A percentile compares a stretch with the other conserved stretches of the same genome.
Evolutionary conservation across 306 rosid species (phyloP).

Genomic region (Sphenostylis stenocarpa): DNA sequence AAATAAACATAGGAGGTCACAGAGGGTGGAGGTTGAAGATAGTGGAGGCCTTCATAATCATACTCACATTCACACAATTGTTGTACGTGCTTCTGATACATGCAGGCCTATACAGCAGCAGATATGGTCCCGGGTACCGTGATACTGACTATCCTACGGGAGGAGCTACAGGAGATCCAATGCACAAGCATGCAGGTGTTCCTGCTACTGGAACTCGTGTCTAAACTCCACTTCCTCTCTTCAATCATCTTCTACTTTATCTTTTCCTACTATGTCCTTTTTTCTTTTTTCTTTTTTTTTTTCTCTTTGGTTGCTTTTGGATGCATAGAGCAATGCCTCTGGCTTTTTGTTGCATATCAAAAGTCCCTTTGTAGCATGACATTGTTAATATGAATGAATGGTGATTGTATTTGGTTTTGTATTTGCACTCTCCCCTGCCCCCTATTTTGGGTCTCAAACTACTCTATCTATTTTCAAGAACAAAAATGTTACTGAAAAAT

Average conservation of each 20-base stretch:
- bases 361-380: conserved; percentile 8
- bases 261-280: background rate
- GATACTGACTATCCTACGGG: conserved; percentile 59
- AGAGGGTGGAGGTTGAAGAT: conserved; percentile 88
- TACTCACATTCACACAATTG: conserved; percentile 74
- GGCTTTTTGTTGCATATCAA: conserved; percentile 1
- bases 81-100: conserved; percentile 60
- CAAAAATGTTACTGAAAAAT: no score
- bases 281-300: background rate
- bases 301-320: background rate
- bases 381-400: conserved; percentile 16
- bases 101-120: conserved; percentile 78
- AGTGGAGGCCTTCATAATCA: conserved; percentile 76
- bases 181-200: conserved; percentile 50
- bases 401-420: no score
- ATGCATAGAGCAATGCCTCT: background rate
- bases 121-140: conserved; percentile 88
- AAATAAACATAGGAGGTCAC: conserved; percentile 75
- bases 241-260: background rate
- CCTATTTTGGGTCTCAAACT: no score
- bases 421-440: no score
- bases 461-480: no score
- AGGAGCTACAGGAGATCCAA: conserved; percentile 45
- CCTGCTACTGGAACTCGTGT: conserved; percentile 50
- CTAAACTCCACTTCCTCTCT: background rate